A percentile compares a stretch with the other conserved stretches of the same genome.
phyloP scores from a whole-genome alignment of 2,329 filamentous ascomycete genomes.

The Colletotrichum viniferum region DNA sequence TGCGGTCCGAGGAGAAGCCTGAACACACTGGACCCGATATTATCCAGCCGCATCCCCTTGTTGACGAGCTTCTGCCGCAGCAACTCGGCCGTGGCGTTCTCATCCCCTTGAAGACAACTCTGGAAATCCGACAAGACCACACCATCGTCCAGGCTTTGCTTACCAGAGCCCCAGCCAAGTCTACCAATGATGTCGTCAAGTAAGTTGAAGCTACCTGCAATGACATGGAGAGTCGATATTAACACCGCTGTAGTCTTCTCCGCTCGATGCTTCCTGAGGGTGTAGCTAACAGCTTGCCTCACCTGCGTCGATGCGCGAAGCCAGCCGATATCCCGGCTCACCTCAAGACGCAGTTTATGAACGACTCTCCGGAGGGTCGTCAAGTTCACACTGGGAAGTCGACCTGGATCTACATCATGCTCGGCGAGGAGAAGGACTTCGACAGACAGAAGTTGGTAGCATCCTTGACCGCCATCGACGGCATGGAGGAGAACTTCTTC shows the following conservation, averaged over 20 bases:
- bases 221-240: conserved; percentile 30
- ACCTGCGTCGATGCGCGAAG: conserved; percentile 80
- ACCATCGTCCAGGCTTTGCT: conserved; percentile 68
- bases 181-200: conserved; percentile 75
- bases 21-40: conserved; percentile 21
- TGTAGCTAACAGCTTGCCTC: conserved; percentile 68
- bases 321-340: conserved; percentile 69
- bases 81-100: conserved; percentile 53
- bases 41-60: conserved; percentile 30
- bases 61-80: conserved; percentile 37
- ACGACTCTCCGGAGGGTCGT: conserved; percentile 56
- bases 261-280: conserved; percentile 62
- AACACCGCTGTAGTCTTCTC: conserved; percentile 31
- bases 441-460: conserved; percentile 56
- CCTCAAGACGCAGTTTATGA: conserved; percentile 66
- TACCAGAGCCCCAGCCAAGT: conserved; percentile 73
- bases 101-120: conserved; percentile 67
- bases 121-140: conserved; percentile 66
- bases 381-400: conserved; percentile 65
- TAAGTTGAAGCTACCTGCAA: conserved; percentile 44
- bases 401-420: conserved; percentile 63
- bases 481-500: conserved; percentile 55
- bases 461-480: conserved; percentile 52
- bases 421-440: conserved; percentile 57
- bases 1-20: conserved; percentile 1